Evolutionary conservation across 129 eudicot species (phyloP).

Genomic region (Arctium minus): DNA sequence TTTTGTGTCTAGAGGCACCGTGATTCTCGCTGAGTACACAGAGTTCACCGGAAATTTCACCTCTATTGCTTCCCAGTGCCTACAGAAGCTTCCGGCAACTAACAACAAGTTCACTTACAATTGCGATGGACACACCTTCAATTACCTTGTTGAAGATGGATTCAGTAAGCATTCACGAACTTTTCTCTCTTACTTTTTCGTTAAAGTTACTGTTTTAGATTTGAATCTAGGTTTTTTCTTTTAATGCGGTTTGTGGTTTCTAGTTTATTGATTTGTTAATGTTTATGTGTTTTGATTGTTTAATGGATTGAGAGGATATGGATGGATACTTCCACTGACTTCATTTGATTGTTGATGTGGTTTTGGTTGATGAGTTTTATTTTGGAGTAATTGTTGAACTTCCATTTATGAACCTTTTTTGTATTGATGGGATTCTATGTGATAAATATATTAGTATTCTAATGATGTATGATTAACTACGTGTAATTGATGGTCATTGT

Average conservation of each 20-base stretch:
- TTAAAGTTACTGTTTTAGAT: neutral
- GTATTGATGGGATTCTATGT: neutral
- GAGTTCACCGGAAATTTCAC: constrained; percentile 58
- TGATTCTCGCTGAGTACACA: constrained; percentile 50
- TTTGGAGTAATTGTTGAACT: neutral
- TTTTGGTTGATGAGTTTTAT: neutral
- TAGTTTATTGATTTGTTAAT: neutral
- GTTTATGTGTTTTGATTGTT: neutral
- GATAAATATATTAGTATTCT: neutral
- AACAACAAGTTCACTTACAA: constrained; percentile 49
- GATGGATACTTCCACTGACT: neutral
- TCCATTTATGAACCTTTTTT: neutral
- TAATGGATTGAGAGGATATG: no score
- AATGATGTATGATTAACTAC: neutral
- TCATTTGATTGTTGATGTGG: neutral
- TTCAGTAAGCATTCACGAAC: constrained; percentile 30
- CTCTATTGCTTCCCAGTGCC: constrained; percentile 50
- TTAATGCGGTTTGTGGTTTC: neutral
- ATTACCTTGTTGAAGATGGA: constrained; percentile 60
- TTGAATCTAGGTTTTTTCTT: neutral
- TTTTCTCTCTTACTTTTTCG: neutral
- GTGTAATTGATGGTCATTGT: neutral
- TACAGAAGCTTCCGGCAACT: constrained; percentile 53
- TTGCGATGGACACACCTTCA: constrained; percentile 59
- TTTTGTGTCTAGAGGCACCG: constrained; percentile 51